Conservation (phyloP, 176 grass and related monocot species). For the Echinochloa phyllopogon region DNA sequence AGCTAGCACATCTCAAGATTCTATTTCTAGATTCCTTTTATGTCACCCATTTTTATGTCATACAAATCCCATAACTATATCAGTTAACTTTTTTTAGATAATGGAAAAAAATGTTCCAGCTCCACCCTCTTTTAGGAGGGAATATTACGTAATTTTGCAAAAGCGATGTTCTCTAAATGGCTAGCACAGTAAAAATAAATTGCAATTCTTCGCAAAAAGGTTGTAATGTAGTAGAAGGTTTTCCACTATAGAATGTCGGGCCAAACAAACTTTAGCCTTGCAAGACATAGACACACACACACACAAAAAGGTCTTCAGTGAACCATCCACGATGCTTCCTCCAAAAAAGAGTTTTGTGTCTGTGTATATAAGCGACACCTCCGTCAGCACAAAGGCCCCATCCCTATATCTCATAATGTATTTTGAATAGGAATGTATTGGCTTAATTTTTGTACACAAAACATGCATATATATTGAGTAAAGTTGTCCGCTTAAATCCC, state of each 20-base stretch:
- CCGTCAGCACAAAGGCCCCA: neutral
- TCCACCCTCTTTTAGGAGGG: too few species aligned
- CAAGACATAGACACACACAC: neutral
- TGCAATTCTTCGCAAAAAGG: neutral
- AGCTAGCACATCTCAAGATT: neutral
- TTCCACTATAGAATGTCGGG: neutral
- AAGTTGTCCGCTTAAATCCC: too few species aligned
- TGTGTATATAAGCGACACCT: neutral
- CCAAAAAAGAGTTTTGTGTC: neutral
- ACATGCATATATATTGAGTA: too few species aligned
- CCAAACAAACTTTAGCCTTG: neutral
- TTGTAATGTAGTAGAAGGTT: neutral
- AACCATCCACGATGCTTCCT: slow-evolving; percentile 20
- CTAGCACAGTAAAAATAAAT: neutral
- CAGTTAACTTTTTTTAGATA: neutral
- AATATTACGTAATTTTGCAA: neutral
- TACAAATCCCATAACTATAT: neutral
- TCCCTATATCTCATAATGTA: neutral
- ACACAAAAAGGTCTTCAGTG: neutral
- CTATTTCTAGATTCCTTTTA: neutral
- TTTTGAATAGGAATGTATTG: too few species aligned
- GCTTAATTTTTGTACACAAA: too few species aligned
- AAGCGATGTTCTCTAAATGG: slow-evolving; percentile 1
- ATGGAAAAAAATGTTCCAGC: too few species aligned
- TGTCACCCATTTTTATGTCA: neutral